These are phyloP conservation scores for Pseudozyma thailandica DNA, from an alignment of 1,284 basidiomycete genomes.

Conservation along the genomic window DNA sequence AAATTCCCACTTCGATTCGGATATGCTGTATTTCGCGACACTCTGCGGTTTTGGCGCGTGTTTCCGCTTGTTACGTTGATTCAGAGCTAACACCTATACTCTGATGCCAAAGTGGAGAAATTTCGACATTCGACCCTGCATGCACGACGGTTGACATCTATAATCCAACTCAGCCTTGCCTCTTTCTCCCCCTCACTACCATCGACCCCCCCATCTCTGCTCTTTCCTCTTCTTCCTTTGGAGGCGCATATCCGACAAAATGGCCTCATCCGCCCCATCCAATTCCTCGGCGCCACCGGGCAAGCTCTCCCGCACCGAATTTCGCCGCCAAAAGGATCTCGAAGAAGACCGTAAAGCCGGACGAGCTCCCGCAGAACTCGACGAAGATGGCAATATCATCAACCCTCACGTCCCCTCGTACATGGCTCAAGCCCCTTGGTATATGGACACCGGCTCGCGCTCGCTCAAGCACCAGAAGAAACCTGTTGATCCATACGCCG, in stretches of 20 bases:
- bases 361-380: constrained; percentile 91
- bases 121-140: not conserved
- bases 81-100: too few species aligned
- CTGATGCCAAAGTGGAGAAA: not conserved
- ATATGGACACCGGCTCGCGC: constrained; percentile 84
- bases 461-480: constrained; percentile 88
- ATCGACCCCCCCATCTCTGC: not conserved
- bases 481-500: constrained; percentile 75
- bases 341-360: constrained; percentile 93
- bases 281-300: constrained; percentile 70
- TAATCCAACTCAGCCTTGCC: constrained; percentile 1
- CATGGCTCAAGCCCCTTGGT: constrained; percentile 91
- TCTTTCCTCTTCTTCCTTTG: not conserved
- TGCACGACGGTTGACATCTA: too few species aligned
- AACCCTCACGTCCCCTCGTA: constrained; percentile 92
- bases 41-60: too few species aligned
- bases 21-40: too few species aligned
- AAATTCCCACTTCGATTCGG: too few species aligned
- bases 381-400: constrained; percentile 92
- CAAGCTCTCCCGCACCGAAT: constrained; percentile 92
- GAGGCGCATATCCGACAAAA: constrained; percentile 63
- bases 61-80: too few species aligned
- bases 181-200: constrained; percentile 1
- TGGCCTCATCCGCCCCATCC: constrained; percentile 1
- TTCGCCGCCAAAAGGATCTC: constrained; percentile 91